Evolutionary conservation across 495 filamentous ascomycete genomes (phyloP).

Genomic region (Tuber microsphaerosporum): DNA sequence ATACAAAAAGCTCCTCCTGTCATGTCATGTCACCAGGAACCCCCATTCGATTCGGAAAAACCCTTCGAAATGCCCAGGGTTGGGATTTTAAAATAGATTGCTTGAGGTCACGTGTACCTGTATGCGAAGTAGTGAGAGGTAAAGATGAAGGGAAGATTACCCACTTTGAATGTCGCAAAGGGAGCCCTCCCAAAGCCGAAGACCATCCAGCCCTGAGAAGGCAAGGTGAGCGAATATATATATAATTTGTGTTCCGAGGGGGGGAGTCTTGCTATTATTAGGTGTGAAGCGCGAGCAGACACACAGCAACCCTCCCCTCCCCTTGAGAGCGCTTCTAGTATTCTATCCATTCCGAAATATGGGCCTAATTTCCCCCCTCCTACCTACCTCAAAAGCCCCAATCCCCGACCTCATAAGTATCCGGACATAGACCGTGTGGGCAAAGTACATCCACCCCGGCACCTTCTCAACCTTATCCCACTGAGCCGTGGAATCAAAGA

Average conservation of each 20-base stretch:
- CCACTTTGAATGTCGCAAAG: too few relatives aligned
- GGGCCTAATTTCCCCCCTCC: background rate
- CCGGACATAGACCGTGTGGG: background rate
- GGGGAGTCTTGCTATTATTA: background rate
- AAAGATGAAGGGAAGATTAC: background rate
- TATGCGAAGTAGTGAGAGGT: too few relatives aligned
- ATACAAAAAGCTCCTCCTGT: too few relatives aligned
- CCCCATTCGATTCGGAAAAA: too few relatives aligned
- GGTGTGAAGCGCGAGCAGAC: background rate
- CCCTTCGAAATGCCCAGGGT: too few relatives aligned
- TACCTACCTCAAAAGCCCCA: background rate
- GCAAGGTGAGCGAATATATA: background rate
- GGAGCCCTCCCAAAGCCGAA: background rate
- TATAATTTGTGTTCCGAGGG: background rate
- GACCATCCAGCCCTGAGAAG: background rate
- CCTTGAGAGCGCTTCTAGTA: background rate
- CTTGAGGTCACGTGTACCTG: too few relatives aligned
- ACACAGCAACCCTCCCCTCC: background rate
- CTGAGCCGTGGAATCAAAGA: conserved; percentile 49
- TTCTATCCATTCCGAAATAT: background rate
- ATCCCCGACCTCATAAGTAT: background rate
- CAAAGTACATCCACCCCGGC: background rate
- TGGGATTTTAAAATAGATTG: too few relatives aligned
- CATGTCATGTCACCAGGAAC: too few relatives aligned
- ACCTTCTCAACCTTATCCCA: conserved; percentile 36